Evolutionary conservation across 108 stramenopile species (phyloP).

Genomic region (Craspedostauros australis): DNA sequence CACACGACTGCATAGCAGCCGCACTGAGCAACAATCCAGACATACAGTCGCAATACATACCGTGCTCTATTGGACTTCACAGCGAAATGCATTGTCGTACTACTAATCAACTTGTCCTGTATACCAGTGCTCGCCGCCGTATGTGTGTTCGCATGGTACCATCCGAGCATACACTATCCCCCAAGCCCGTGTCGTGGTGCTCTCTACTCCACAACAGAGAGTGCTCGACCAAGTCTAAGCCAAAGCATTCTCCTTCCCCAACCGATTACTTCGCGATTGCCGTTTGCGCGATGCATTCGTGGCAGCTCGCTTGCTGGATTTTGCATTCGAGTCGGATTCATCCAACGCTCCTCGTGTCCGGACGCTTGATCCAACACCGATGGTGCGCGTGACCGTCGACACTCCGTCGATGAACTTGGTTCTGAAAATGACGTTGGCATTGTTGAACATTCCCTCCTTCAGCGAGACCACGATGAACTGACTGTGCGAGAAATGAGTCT

Average conservation of each 20-base stretch:
- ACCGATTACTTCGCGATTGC: background rate
- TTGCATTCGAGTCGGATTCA: slow-evolving; percentile 16
- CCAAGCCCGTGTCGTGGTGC: too few species aligned
- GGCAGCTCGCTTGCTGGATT: slow-evolving; percentile 11
- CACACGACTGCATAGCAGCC: too few species aligned
- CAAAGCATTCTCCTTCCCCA: slow-evolving; percentile 17
- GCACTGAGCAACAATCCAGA: too few species aligned
- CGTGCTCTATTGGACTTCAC: too few species aligned
- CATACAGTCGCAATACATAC: too few species aligned
- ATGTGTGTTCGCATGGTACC: too few species aligned
- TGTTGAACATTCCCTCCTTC: slow-evolving; percentile 99
- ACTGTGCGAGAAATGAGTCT: slow-evolving; percentile 96
- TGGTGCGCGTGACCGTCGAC: slow-evolving; percentile 92
- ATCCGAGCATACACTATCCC: too few species aligned
- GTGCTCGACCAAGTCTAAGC: too few species aligned
- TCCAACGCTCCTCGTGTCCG: slow-evolving; percentile 36
- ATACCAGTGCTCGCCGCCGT: too few species aligned
- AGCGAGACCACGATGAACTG: slow-evolving; percentile 98
- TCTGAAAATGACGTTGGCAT: slow-evolving; percentile 99
- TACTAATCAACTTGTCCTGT: too few species aligned
- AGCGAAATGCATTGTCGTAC: too few species aligned
- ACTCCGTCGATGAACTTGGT: slow-evolving; percentile 99
- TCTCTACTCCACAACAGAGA: too few species aligned
- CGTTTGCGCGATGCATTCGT: background rate
- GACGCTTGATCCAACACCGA: slow-evolving; percentile 67